Evolutionary conservation across 1,139 yeast species (phyloP).

Genomic region (Hanseniaspora gamundiae): DNA sequence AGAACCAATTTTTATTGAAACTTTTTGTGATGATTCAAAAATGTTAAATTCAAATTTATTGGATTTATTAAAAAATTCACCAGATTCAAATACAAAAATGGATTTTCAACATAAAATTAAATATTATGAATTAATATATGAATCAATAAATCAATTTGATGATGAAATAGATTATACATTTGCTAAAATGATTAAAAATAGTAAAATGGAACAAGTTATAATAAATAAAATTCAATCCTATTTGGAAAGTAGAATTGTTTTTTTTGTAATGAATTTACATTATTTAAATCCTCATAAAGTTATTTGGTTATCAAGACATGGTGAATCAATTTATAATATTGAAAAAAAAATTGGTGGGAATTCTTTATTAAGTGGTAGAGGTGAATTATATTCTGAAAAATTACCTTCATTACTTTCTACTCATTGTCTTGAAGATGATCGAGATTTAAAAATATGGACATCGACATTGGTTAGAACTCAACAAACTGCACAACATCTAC

Average conservation of each 20-base stretch:
- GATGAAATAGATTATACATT: conserved; percentile 54
- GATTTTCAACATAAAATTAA: conserved; percentile 68
- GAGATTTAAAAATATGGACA: conserved; percentile 84
- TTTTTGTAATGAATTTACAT: conserved; percentile 90
- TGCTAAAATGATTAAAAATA: conserved; percentile 57
- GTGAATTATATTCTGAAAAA: conserved; percentile 72
- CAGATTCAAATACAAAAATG: conserved; percentile 64
- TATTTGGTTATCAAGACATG: conserved; percentile 91
- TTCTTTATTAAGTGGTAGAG: conserved; percentile 75
- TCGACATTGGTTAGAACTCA: conserved; percentile 87
- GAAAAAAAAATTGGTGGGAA: conserved; percentile 97
- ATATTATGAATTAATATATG: conserved; percentile 61
- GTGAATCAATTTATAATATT: conserved; percentile 83
- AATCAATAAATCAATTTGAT: conserved; percentile 41
- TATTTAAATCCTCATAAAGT: conserved; percentile 62
- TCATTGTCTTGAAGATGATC: conserved; percentile 69
- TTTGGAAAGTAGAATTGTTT: conserved; percentile 84
- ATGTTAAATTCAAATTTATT: conserved; percentile 65
- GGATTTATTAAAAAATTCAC: conserved; percentile 80
- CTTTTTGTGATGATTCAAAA: conserved; percentile 78
- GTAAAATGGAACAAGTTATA: conserved; percentile 78
- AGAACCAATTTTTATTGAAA: conserved; percentile 85
- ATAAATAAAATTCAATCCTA: conserved; percentile 81
- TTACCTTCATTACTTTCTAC: conserved; percentile 67
- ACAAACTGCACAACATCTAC: conserved; percentile 77